Base-by-base conservation (phyloP, 2,329 filamentous ascomycete species). In the Cercospora sojina region DNA sequence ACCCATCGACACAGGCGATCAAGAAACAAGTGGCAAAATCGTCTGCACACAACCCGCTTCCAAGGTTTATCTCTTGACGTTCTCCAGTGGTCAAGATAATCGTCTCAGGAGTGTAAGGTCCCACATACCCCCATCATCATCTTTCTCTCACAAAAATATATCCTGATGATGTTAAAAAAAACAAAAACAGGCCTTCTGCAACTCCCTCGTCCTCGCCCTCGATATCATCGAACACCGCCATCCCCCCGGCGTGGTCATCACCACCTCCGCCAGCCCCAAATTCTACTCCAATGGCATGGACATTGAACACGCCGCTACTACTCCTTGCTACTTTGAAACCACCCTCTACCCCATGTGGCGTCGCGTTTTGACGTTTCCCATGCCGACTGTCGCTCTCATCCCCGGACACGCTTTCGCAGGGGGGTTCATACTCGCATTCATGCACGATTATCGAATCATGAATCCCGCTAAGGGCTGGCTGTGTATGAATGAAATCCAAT, bases 201-300 rank as follows among this genome's bases (percentile, higher is more conserved):
- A 85, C 65, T 84, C 91, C 12, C 79, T 94, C 41, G 81, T 91
- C 32, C 81, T 88, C 10, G 89, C 91, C 3, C 87, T 95, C 68
- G 91, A 95, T 79, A 87, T 91, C 23, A 80, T 95, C 74, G 89
- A 93, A 77, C 85, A 88, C 66, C 84, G 83, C 62, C 83, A 90
- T 73, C 83, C 86, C 0, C 85, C 85, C n/a, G 91, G 91, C 61
- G 91, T 93, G 5, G 83, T 95, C 13, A 82, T 93, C 66, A 94
- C 91, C 5, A 94, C 91, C 0, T 91, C 88, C 49, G 86, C 84
- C 57, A 90, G 93, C 66, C 77, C 82, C 60, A 95, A 95, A 59
- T 94, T 94, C 83, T 95, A 90, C 81, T 89, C 86, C 77, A 94
- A 94, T 79, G 91, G 91, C 0, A 84, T 95, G n/a, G 90, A 95